Base-by-base conservation (phyloP, 192 early-diverging fungal species). In the Rhizophagus clarus region DNA sequence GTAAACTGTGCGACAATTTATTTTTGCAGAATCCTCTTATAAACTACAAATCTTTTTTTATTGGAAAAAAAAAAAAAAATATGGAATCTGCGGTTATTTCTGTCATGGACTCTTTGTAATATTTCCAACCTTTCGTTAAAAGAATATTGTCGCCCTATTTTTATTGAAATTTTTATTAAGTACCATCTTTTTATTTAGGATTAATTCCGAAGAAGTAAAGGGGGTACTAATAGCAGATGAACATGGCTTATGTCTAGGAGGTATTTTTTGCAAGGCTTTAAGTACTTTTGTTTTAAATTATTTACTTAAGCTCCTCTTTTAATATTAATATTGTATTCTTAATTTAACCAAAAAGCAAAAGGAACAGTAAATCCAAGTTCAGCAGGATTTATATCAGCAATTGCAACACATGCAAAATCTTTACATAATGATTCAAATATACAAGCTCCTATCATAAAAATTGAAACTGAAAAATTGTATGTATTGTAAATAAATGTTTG, bases 181-280 rank as follows among this genome's bases (percentile, higher is more conserved):
- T 9, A 26, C 2, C 20, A 31, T 31, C 34, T 17, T 15, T 31
- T 67, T 29, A 31, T 32, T 31, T 67, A 74, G 72, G 29, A 56
- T 47, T 17, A 81, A 82, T 29, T 73, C 85, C 26, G 82, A 83
- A 76, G 82, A 81, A 4, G 85, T 86, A 34, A 45, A 82, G 42
- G 85, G 85, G 31, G 85, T 83, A 51, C 62, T 86, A 42, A 81
- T 86, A 47, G 85, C 85, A 11, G 85, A 86, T 61, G 81, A 82
- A 62, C 80, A 86, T 56, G 85, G 85, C 14, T 77, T 86, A 11
- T 86, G 85, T 34, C 76, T 86, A 56, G 85, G 85, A 82, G 85
- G 85, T 86, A 85, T 7, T 31, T 62, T 29, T 20, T 22, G 1
- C 4, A 61, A 10, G 9, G 29, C 70, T 60, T 45, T 26, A 12